phyloP scores from a whole-genome alignment of 192 early-diverging fungal genomes.

The Irineochytrium annulatum region DNA sequence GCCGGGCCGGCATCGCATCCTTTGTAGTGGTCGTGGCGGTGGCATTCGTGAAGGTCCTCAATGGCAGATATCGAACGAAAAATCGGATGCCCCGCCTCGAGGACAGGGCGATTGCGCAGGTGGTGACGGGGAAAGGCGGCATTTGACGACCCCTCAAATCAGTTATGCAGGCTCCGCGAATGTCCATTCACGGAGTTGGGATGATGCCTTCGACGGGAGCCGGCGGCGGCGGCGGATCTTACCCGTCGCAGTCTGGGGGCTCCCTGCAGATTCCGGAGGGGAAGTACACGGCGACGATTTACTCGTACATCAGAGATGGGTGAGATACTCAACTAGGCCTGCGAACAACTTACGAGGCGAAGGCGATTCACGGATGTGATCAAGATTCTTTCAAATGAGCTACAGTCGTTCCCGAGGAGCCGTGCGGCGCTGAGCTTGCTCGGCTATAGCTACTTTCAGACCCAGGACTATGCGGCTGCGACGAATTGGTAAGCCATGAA shows the following conservation, averaged over 20 bases:
- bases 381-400: slow-evolving; percentile 50
- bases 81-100: too few relatives aligned
- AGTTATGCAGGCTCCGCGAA: too few relatives aligned
- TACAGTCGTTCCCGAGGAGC: slow-evolving; percentile 38
- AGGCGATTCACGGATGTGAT: slow-evolving; percentile 50
- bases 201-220: neutral
- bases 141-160: too few relatives aligned
- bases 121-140: too few relatives aligned
- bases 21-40: too few relatives aligned
- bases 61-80: too few relatives aligned
- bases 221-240: neutral
- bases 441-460: slow-evolving; percentile 54
- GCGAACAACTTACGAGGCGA: too few relatives aligned
- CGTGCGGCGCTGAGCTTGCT: slow-evolving; percentile 50
- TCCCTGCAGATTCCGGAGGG: slow-evolving; percentile 55
- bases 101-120: too few relatives aligned
- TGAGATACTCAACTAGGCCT: too few relatives aligned
- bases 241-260: slow-evolving; percentile 16
- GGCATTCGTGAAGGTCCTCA: too few relatives aligned
- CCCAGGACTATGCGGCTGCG: slow-evolving; percentile 49
- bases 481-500: slow-evolving; percentile 38
- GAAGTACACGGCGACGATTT: slow-evolving; percentile 55
- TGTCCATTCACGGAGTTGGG: neutral
- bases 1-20: too few relatives aligned
- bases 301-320: slow-evolving; percentile 50